phyloP scores from a whole-genome alignment of 2,329 filamentous ascomycete species.

The Dendrostoma leiphaemia region DNA sequence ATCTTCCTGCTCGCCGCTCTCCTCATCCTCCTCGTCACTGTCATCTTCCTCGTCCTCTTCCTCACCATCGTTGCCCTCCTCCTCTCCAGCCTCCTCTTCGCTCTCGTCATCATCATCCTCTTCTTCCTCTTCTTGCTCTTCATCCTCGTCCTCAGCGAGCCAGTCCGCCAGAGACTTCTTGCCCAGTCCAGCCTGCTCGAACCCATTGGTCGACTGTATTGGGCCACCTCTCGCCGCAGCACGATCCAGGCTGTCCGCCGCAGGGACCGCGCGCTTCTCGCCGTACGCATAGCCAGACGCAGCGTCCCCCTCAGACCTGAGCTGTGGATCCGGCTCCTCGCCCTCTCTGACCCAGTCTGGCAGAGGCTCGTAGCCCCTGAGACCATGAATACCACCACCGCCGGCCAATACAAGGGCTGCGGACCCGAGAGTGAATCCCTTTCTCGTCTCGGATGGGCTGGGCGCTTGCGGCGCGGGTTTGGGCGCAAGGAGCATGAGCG shows the following conservation, averaged over 20 bases:
- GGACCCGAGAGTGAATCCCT: conserved; percentile 76
- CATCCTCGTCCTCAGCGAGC: conserved; percentile 71
- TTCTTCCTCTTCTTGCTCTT: conserved; percentile 54
- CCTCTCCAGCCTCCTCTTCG: conserved; percentile 49
- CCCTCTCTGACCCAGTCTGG: conserved; percentile 84
- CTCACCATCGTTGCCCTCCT: conserved; percentile 50
- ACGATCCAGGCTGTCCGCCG: conserved; percentile 63
- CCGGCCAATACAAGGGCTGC: conserved; percentile 81
- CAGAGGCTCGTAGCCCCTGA: conserved; percentile 75
- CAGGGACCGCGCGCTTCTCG: conserved; percentile 48
- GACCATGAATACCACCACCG: conserved; percentile 68
- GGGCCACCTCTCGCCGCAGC: conserved; percentile 34
- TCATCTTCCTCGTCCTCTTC: conserved; percentile 45
- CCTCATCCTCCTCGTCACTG: conserved; percentile 43
- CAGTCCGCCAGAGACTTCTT: conserved; percentile 90
- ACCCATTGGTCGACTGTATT: conserved; percentile 46
- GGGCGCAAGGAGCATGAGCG: conserved; percentile 84
- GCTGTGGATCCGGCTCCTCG: conserved; percentile 71
- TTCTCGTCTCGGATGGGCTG: conserved; percentile 81
- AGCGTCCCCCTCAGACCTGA: conserved; percentile 60
- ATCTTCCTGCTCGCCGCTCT: conserved; percentile 25
- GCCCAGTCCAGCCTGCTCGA: conserved; percentile 45
- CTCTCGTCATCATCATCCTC: conserved; percentile 48
- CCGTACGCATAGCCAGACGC: conserved; percentile 34
- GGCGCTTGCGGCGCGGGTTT: conserved; percentile 91